These are phyloP conservation scores for Mycena filopes DNA, from an alignment of 768 basidiomycete genomes.

Conservation along the genomic window DNA sequence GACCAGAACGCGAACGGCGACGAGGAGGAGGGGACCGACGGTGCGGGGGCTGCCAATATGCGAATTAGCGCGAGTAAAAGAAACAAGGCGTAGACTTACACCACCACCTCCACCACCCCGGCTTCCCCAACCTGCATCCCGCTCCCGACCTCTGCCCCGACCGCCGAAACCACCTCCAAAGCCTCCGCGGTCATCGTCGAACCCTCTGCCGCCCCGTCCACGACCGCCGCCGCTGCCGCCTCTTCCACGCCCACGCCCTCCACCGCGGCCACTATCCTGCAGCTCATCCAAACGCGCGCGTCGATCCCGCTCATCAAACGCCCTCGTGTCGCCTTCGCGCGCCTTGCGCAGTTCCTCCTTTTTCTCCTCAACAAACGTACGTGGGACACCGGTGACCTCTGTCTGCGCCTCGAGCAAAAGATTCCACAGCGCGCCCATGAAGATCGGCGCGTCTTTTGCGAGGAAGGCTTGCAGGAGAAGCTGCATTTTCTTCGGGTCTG, in stretches of 20 bases:
- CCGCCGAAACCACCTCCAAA: too few species aligned
- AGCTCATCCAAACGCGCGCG: constrained; percentile 76
- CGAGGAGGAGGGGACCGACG: constrained; percentile 61
- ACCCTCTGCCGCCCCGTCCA: constrained; percentile 56
- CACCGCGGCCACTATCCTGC: constrained; percentile 67
- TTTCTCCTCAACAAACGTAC: constrained; percentile 90
- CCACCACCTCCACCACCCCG: constrained; percentile 62
- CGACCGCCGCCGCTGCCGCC: constrained; percentile 62
- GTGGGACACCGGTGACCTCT: constrained; percentile 89
- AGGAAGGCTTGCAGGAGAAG: constrained; percentile 95
- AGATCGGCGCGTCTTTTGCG: constrained; percentile 83
- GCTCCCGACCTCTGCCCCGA: constrained; percentile 48
- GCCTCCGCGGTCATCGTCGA: constrained; percentile 48
- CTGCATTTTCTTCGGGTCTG: constrained; percentile 96
- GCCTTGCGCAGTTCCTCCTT: constrained; percentile 89
- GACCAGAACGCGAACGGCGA: constrained; percentile 46
- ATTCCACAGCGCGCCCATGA: constrained; percentile 92
- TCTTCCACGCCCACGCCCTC: constrained; percentile 66
- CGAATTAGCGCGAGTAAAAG: neutral
- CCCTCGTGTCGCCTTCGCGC: constrained; percentile 68
- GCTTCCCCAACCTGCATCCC: constrained; percentile 75
- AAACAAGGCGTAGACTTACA: constrained; percentile 39
- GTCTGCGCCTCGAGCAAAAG: constrained; percentile 93
- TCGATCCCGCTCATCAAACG: constrained; percentile 78
- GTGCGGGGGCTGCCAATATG: constrained; percentile 50